A percentile compares a stretch with the other conserved stretches of the same genome.
Conservation (phyloP, 1,139 yeast species). For the Diutina rugosa region DNA sequence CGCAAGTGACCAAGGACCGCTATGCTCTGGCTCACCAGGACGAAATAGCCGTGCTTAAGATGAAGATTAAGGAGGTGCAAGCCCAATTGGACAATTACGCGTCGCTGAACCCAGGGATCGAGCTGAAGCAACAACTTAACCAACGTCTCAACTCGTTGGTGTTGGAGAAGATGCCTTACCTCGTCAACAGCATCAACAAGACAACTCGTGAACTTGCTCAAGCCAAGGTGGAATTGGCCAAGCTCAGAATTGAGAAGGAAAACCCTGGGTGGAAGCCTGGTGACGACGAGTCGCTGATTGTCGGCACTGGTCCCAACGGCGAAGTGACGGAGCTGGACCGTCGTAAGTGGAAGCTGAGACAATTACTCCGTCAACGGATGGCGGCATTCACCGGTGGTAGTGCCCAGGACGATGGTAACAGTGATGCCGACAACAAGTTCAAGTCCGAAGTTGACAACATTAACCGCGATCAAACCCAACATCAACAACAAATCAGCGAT, state of each 20-base stretch:
- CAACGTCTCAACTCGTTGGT: slow-evolving; percentile 42
- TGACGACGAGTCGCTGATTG: slow-evolving; percentile 39
- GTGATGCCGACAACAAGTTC: slow-evolving; percentile 41
- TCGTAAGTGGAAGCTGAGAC: slow-evolving; percentile 66
- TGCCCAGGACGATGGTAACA: slow-evolving; percentile 26
- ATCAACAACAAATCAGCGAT: slow-evolving; percentile 51
- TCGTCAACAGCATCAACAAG: slow-evolving; percentile 47
- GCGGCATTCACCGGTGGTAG: slow-evolving; percentile 76
- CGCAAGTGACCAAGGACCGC: slow-evolving; percentile 10
- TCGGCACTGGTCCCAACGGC: slow-evolving; percentile 81
- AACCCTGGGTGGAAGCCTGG: slow-evolving; percentile 46
- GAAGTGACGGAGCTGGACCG: slow-evolving; percentile 72
- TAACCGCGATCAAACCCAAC: slow-evolving; percentile 40
- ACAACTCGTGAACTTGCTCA: slow-evolving; percentile 60
- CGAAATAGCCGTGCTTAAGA: slow-evolving; percentile 54
- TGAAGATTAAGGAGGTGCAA: slow-evolving; percentile 46
- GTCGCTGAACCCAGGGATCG: slow-evolving; percentile 18
- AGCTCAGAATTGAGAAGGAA: slow-evolving; percentile 38
- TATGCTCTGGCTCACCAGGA: slow-evolving; percentile 16
- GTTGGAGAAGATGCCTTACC: slow-evolving; percentile 50
- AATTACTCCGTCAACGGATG: slow-evolving; percentile 71
- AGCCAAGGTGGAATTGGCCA: slow-evolving; percentile 51
- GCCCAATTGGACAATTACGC: slow-evolving; percentile 19
- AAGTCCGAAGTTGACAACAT: slow-evolving; percentile 43
- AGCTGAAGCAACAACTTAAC: slow-evolving; percentile 30